Evolutionary conservation across 1,139 yeast genomes (phyloP).

Genomic region (Yamadazyma membranifaciens): DNA sequence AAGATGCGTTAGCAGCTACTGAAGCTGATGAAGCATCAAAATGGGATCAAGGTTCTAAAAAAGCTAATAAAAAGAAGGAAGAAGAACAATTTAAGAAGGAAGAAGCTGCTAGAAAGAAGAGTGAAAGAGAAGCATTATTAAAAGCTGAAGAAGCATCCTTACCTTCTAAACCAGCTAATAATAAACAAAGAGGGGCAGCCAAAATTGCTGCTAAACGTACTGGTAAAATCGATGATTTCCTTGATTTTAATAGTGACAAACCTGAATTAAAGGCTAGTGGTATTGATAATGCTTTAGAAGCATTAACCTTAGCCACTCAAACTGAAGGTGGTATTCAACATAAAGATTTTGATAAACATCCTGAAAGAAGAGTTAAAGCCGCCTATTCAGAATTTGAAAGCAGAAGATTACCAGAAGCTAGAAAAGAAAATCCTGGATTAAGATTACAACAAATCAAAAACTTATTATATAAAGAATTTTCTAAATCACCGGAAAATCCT

Average conservation of each 20-base stretch:
- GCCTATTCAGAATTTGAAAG: constrained; percentile 75
- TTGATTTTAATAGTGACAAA: constrained; percentile 48
- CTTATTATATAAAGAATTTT: constrained; percentile 74
- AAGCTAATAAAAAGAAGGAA: constrained; percentile 67
- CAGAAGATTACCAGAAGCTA: constrained; percentile 66
- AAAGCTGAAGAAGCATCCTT: constrained; percentile 64
- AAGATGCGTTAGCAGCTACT: constrained; percentile 46
- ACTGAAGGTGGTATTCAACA: constrained; percentile 53
- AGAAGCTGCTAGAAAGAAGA: constrained; percentile 64
- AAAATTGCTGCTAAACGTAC: constrained; percentile 63
- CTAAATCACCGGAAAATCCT: constrained; percentile 78
- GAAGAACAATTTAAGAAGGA: constrained; percentile 59
- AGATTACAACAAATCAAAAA: constrained; percentile 78
- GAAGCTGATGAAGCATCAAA: constrained; percentile 59
- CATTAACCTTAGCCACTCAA: constrained; percentile 58
- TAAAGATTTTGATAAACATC: constrained; percentile 79
- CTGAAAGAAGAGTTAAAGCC: constrained; percentile 86
- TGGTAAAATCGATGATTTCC: constrained; percentile 64
- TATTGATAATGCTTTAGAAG: constrained; percentile 76
- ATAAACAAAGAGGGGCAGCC: constrained; percentile 69
- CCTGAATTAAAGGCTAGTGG: constrained; percentile 69
- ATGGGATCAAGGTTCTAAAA: constrained; percentile 76
- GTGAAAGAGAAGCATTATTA: constrained; percentile 57
- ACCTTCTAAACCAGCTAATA: constrained; percentile 54
- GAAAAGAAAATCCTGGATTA: constrained; percentile 78